These are phyloP conservation scores for Saprolegnia diclina DNA, from an alignment of 352 stramenopile species.

Conservation along the genomic window DNA sequence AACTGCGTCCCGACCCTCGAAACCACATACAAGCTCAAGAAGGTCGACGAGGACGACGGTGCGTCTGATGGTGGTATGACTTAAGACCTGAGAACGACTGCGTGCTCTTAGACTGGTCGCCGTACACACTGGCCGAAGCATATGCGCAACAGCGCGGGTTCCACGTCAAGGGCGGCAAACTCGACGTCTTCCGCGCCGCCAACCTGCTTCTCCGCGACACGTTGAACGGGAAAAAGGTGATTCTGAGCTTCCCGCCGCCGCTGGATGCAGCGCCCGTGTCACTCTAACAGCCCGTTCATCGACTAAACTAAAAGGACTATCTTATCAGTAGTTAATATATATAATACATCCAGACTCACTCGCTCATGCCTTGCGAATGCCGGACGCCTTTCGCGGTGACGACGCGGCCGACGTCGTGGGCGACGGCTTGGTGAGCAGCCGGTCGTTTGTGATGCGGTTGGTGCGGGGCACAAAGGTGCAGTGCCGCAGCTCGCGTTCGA, in stretches of 20 bases:
- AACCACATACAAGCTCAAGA: constrained; percentile 74
- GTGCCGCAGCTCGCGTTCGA: constrained; percentile 73
- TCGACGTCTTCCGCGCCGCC: constrained; percentile 68
- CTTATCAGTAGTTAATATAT: background rate
- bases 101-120: constrained; percentile 52
- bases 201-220: constrained; percentile 72
- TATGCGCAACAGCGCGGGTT: constrained; percentile 72
- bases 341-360: background rate
- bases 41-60: constrained; percentile 62
- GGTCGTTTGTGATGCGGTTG: constrained; percentile 32
- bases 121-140: constrained; percentile 67
- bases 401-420: background rate
- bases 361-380: background rate
- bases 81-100: background rate
- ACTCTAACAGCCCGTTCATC: background rate
- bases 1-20: constrained; percentile 66
- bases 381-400: background rate
- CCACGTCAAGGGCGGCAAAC: constrained; percentile 60
- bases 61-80: background rate
- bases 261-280: background rate
- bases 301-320: constrained; percentile 2
- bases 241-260: constrained; percentile 69
- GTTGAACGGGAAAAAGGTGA: constrained; percentile 74
- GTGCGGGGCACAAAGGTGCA: constrained; percentile 74
- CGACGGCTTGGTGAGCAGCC: constrained; percentile 1